Evolutionary conservation across 2,329 filamentous ascomycete species (phyloP), one percentile per base, ranked within the genome.

Genomic region (Beauveria brongniartii): DNA sequence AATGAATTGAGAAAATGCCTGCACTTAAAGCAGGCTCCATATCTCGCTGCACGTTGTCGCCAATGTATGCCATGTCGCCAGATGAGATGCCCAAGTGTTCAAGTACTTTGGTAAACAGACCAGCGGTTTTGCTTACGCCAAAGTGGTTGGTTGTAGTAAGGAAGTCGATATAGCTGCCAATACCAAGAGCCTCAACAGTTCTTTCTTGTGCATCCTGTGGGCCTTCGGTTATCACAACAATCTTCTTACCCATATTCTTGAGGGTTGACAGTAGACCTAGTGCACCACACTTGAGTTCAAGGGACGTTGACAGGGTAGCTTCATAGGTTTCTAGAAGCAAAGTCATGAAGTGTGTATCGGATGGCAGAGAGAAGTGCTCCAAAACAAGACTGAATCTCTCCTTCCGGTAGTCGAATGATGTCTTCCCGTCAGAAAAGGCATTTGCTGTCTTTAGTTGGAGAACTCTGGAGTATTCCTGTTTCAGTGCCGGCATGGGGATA

Each of bases 141-240:
- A 48, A 48, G 14, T 6, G 14, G 5, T 48, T 48, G 10, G 14
- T 48, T 7, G 46, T 48, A 7, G 24, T 24, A 7, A 48, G 46
- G 6, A 48, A 26, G 22, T 48, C 46, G 14, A 48, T 18, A 12
- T 28, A n/a, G 5, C 10, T 30, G 10, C 14, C 8, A 16, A 48
- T 26, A 18, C 54, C 41, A 18, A 56, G 54, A 34, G 69, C 64
- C 16, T 65, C 52, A 1, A 78, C 47, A 0, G 78, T 77, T 66
- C 77, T 74, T 63, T 76, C 70, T 59, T 81, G 78, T 2, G 77
- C 73, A 66, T 80, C 78, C 44, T 76, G 72, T 0, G 77, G 78
- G 0, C 78, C 77, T 64, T 81, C 78, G 0, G 78, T 80, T 1
- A 81, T 70, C 20, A 80, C 64, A 0, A 71, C 69, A 3, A 80